A percentile compares a stretch with the other conserved stretches of the same genome.
Conservation (phyloP, 2,329 filamentous ascomycete genomes). For the Fusarium globosum region DNA sequence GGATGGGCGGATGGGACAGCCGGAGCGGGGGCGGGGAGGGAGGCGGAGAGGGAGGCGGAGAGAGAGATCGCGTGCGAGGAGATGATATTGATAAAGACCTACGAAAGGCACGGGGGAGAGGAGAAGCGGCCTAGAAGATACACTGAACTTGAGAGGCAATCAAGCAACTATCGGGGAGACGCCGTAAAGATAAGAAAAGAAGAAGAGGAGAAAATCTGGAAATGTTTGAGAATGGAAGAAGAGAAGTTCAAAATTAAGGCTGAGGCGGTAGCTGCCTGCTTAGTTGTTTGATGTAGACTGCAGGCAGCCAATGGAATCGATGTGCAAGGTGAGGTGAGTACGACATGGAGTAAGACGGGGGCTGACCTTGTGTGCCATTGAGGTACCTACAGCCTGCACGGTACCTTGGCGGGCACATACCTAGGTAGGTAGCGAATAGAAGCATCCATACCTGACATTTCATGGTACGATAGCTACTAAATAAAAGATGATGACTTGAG, state of each 20-base stretch:
- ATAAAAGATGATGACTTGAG: not conserved
- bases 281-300: constrained; percentile 39
- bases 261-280: constrained; percentile 39
- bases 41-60: not conserved
- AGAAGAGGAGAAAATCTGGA: not conserved
- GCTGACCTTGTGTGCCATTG: not conserved
- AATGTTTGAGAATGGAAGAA: constrained; percentile 2
- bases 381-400: not conserved
- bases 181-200: constrained; percentile 8
- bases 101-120: not conserved
- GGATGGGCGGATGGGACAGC: constrained; percentile 22
- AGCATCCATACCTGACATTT: not conserved
- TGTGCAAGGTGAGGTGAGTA: constrained; percentile 10
- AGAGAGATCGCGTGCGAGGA: constrained; percentile 25
- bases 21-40: constrained; percentile 36
- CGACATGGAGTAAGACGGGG: constrained; percentile 19
- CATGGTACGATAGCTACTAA: not conserved
- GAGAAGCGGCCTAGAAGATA: not conserved
- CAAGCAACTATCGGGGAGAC: constrained; percentile 11
- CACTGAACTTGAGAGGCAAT: not conserved
- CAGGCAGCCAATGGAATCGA: constrained; percentile 44
- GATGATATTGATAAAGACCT: not conserved
- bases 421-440: not conserved
- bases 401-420: not conserved
- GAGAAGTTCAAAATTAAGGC: constrained; percentile 25